Base-by-base conservation (phyloP, 306 rosid species). In the Prunus mume region DNA sequence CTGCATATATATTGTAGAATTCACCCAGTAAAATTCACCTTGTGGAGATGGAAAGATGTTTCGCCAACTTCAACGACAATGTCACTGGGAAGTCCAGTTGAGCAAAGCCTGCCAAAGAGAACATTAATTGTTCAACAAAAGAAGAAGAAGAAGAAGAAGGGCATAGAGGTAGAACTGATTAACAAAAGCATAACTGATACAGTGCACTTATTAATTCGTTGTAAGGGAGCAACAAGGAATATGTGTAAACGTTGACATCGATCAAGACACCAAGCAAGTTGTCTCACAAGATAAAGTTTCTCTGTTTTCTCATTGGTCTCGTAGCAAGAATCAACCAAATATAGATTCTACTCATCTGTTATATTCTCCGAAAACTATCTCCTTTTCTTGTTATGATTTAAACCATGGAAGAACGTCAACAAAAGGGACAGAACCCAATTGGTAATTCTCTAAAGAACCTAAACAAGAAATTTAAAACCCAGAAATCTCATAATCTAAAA, bases 31-130 rank as follows among this genome's bases (percentile, higher is more conserved):
- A 80, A 75, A 32, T 68, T 64, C 38, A 91, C 98, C 97, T 91
- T 93, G 84, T 93, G 98, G 75, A 93, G 96, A 88, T 87, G 94
- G 81, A 93, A 93, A 58, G 85, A 83, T n/a, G 75, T 81, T 15
- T 85, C 91, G 14, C 93, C 93, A 80, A 91, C 87, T 87, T 94
- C 96, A 88, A 91, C 75, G 69, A 86, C 78, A 56, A 94, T 83
- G 79, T 94, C 98, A 55, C 91, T 87, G 41, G 96, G 76, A 72
- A 94, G 98, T 65, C 96, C 98, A 74, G 89, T 86, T 57, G 94
- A 87, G 88, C 93, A 94, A 38, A 87, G 77, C 98, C 98, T 94
- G 83, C 32, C 82, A 77, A 79, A 68, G 68, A 10, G 60, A 22
- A 34, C 24, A 65, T 19, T 27, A 52, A 45, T 38, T 57, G 18